These are phyloP conservation scores for Parachlorella kessleri DNA, from an alignment of 139 green algal species.

Conservation along the genomic window DNA sequence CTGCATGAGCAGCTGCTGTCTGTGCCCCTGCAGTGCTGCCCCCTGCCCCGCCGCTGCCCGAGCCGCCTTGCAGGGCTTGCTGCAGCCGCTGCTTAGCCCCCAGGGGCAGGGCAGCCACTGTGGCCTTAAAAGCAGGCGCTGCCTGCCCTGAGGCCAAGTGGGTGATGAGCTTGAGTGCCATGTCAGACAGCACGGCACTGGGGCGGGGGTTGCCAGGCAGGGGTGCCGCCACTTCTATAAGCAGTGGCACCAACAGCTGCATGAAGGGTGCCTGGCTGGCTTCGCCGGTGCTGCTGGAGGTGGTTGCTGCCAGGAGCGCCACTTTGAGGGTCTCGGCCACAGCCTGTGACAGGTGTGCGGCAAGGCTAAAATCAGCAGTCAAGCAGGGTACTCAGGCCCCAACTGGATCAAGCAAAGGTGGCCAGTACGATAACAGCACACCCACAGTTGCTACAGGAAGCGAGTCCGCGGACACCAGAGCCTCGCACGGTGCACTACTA, in stretches of 20 bases:
- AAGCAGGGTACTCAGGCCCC: background rate
- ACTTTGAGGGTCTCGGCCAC: constrained; percentile 57
- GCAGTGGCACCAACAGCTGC: constrained; percentile 52
- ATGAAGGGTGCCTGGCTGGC: constrained; percentile 22
- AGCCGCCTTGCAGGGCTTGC: constrained; percentile 28
- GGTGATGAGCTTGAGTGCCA: constrained; percentile 54
- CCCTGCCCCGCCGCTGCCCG: too few relatives aligned
- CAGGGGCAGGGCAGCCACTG: constrained; percentile 44
- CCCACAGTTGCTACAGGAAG: background rate
- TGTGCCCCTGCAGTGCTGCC: background rate
- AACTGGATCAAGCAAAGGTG: background rate
- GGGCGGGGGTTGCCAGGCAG: background rate
- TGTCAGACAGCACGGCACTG: constrained; percentile 20
- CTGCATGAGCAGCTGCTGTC: background rate
- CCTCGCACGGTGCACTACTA: too few relatives aligned
- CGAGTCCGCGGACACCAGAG: too few relatives aligned
- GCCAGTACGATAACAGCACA: background rate
- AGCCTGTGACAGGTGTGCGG: too few relatives aligned
- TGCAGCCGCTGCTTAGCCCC: constrained; percentile 56
- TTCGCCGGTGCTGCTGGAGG: constrained; percentile 2
- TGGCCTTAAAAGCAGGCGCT: constrained; percentile 43
- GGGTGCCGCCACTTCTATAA: constrained; percentile 47
- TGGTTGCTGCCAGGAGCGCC: constrained; percentile 48
- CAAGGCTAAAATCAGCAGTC: background rate
- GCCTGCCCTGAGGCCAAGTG: constrained; percentile 31